These are phyloP conservation scores for Solanum bulbocastanum DNA, from an alignment of 257 asterid species.

Conservation along the genomic window DNA sequence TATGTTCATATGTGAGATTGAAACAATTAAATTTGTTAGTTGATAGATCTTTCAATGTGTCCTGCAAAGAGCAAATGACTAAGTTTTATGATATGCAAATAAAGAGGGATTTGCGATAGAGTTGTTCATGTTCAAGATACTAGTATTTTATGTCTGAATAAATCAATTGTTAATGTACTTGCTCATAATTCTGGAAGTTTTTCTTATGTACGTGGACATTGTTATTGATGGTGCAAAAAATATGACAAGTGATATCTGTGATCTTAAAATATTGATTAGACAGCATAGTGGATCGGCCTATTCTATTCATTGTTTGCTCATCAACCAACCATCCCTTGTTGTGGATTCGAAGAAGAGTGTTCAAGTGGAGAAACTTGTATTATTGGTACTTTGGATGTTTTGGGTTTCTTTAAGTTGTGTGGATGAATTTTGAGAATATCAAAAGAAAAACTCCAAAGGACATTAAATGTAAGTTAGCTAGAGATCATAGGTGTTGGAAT, in stretches of 20 bases:
- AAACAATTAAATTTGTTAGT: background rate
- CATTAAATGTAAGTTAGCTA: background rate
- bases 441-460: background rate
- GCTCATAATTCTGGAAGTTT: background rate
- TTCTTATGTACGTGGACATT: background rate
- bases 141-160: background rate
- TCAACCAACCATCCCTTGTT: background rate
- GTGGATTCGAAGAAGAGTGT: background rate
- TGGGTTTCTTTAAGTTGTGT: background rate
- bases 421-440: background rate
- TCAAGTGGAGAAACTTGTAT: background rate
- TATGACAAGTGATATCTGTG: background rate
- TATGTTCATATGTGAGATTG: background rate
- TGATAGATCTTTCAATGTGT: background rate
- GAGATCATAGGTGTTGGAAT: background rate
- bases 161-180: background rate
- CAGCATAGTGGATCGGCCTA: background rate
- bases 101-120: background rate
- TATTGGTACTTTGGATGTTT: background rate
- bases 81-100: background rate
- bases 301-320: background rate
- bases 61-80: background rate
- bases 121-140: background rate
- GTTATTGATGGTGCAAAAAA: background rate
- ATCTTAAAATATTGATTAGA: background rate